Evolutionary conservation across 805 yeast species (phyloP), one percentile per base, ranked within the genome.

Genomic region (Pichia cabralensis): DNA sequence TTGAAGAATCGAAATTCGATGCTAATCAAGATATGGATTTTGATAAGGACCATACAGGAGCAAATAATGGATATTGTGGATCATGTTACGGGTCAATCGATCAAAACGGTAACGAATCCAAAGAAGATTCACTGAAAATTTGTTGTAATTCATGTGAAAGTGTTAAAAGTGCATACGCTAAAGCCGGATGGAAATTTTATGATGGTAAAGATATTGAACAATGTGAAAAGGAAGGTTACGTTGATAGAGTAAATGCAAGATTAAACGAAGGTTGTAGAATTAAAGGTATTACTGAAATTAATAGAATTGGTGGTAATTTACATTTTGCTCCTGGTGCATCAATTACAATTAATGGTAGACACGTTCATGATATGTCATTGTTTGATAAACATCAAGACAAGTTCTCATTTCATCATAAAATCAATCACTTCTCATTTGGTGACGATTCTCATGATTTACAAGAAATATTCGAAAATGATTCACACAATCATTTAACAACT

Each of bases 321-420:
- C 97, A 92, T 62, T 86, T 92, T 67, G 96, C 96, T 1, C 97
- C 98, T 4, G 98, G 98, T 26, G 75, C 80, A 18, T 76, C 94
- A 2, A 67, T 65, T 48, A 71, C 77, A 26, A 56, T 60, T 38
- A 57, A 61, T 8, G 74, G 73, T 13, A 67, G 69, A 33, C 98
- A 92, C 55, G 67, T 73, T 39, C 98, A 92, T 61, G 98, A 92
- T 52, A 58, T 81, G 35, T 80, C 95, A 7, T 64, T 84, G 34
- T 92, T 71, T 59, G 61, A 62, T 21, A 65, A 73, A 43, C 65
- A 68, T 40, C 56, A 58, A 1, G 69, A 67, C 37, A 72, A 71
- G 40, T 76, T 82, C 56, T 72, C 81, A 42, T 80, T 92, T 51
- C 74, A 76, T 48, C 98, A 92, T 56, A 60, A 53, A 9, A 74